Evolutionary conservation across 2,329 filamentous ascomycete species (phyloP).

Genomic region (Lachnellula occidentalis): DNA sequence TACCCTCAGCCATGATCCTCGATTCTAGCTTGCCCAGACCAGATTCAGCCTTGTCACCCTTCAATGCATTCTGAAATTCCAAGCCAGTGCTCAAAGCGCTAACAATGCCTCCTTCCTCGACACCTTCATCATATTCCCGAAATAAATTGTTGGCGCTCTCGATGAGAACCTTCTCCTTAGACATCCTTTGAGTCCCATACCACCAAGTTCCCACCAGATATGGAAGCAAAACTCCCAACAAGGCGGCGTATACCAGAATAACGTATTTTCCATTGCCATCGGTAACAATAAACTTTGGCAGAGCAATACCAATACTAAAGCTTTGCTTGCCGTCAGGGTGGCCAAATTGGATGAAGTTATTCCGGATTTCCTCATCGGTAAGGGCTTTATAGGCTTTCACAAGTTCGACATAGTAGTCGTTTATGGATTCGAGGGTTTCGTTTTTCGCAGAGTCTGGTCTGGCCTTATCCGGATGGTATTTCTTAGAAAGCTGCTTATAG

Average conservation of each 20-base stretch:
- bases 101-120: conserved; percentile 75
- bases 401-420: conserved; percentile 85
- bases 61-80: conserved; percentile 74
- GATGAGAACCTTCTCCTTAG: conserved; percentile 88
- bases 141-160: conserved; percentile 94
- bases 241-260: conserved; percentile 77
- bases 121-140: conserved; percentile 81
- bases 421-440: conserved; percentile 78
- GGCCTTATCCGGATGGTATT: conserved; percentile 89
- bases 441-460: conserved; percentile 80
- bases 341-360: conserved; percentile 93
- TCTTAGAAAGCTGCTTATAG: conserved; percentile 81
- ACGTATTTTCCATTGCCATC: conserved; percentile 96
- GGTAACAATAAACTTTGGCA: conserved; percentile 86
- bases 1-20: conserved; percentile 61
- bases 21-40: conserved; percentile 81
- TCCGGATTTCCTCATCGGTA: conserved; percentile 93
- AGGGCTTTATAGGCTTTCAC: conserved; percentile 97
- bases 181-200: conserved; percentile 92
- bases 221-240: conserved; percentile 85
- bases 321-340: conserved; percentile 98
- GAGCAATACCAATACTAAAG: conserved; percentile 93
- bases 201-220: conserved; percentile 97
- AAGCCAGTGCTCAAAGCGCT: conserved; percentile 77
- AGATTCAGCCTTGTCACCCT: conserved; percentile 71